Conservation (phyloP, 1,139 yeast genomes). For the Candida freyschussii region DNA sequence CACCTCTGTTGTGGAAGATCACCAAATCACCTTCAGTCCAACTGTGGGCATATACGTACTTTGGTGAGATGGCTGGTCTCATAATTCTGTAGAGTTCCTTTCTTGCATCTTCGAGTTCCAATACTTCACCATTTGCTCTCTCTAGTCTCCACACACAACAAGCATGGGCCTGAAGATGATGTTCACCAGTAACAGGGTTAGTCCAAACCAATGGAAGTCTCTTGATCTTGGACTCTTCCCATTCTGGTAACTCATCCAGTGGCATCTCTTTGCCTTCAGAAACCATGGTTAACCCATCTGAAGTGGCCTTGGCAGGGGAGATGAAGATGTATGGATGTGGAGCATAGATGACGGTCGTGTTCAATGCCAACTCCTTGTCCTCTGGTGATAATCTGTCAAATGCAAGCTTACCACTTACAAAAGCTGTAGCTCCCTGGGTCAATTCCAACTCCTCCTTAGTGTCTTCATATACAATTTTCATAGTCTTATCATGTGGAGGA, state of each 20-base stretch:
- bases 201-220: constrained; percentile 86
- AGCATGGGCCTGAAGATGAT: constrained; percentile 81
- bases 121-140: constrained; percentile 48
- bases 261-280: constrained; percentile 69
- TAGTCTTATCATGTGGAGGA: constrained; percentile 43
- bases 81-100: constrained; percentile 61
- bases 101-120: constrained; percentile 68
- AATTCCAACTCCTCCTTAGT: constrained; percentile 58
- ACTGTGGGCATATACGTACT: constrained; percentile 68
- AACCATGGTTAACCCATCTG: constrained; percentile 82
- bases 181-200: constrained; percentile 79
- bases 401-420: constrained; percentile 76
- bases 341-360: constrained; percentile 77
- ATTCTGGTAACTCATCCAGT: constrained; percentile 64
- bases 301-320: constrained; percentile 73
- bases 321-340: constrained; percentile 89
- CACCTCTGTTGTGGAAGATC: constrained; percentile 81
- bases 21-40: constrained; percentile 84
- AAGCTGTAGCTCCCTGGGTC: constrained; percentile 84
- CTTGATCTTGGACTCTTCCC: constrained; percentile 76
- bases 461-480: constrained; percentile 60
- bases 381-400: constrained; percentile 60
- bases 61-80: constrained; percentile 82
- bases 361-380: constrained; percentile 67
- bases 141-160: constrained; percentile 73